Evolutionary conservation across 2,329 filamentous ascomycete genomes (phyloP), one percentile per base, ranked within the genome.

Genomic region (Fusarium pseudograminearum): DNA sequence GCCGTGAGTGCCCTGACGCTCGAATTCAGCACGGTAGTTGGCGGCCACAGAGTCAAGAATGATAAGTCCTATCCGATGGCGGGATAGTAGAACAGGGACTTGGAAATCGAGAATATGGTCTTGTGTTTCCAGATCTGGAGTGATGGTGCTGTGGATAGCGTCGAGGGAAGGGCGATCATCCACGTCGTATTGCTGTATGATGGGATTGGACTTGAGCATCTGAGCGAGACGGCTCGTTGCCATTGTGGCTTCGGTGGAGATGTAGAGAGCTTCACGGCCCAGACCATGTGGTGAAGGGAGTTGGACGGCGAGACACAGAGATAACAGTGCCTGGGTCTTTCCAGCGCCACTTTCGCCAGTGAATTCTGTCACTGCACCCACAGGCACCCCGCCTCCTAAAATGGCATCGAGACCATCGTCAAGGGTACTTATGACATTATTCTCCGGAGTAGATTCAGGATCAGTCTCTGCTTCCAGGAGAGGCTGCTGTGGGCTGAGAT

Each of bases 91-190:
- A 20, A 97, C 91, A 3, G 96, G 96, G 8, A 98, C 90, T 79
- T 99, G 96, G 80, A 93, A 98, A 69, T 90, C 90, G 28, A 98
- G 84, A 76, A 99, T 97, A 80, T 98, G 95, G 63, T 98, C 95
- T 80, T 99, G 96, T 1, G 92, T 91, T 80, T 98, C 96, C 58
- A 98, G 89, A 77, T 98, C 94, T 33, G 93, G 92, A 12, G 93
- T 94, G 51, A 91, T 89, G 70, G 96, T 92, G 78, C 91, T 93
- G 73, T 94, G 86, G 68, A 99, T 90, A 70, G 86, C 85, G 78
- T 93, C 89, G 7, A 98, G 85, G 0, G 92, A 92, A 1, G 94
- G 85, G 18, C 76, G 76, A 38, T 70, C 50, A 11, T 67, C 63
- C 15, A 70, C 66, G 16, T 71, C 31, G 70, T 69, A 71, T 51